Evolutionary conservation across 345 rosid species (phyloP).

Genomic region (Pseudoturritis turrita): DNA sequence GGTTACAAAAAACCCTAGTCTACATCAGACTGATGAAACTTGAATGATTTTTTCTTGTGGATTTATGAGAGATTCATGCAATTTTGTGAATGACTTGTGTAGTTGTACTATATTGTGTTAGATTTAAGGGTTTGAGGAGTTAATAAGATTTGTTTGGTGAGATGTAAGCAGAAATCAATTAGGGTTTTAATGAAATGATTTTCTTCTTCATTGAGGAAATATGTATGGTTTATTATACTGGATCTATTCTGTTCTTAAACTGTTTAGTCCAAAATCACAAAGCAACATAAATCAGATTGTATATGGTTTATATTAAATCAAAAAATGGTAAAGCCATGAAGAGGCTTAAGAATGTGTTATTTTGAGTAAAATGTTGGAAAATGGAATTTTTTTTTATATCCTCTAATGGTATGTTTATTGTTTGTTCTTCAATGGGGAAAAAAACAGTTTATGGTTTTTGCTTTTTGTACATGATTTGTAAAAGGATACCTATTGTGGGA

Average conservation of each 20-base stretch:
- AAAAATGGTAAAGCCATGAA: not conserved
- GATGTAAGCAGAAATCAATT: not conserved
- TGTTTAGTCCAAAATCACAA: not conserved
- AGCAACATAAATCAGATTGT: not conserved
- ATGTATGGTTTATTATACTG: not conserved
- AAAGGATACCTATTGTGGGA: conserved; percentile 62
- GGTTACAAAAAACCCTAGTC: not conserved
- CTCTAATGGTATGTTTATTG: not conserved
- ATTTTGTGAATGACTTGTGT: not conserved
- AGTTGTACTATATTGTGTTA: too few species aligned
- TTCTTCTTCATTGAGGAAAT: not conserved
- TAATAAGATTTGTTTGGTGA: not conserved
- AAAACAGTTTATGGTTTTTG: not conserved
- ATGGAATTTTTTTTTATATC: not conserved
- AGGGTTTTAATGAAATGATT: not conserved
- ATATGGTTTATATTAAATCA: not conserved
- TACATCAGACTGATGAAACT: not conserved
- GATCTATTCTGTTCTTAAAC: not conserved
- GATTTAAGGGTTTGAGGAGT: not conserved
- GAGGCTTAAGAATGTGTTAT: not conserved
- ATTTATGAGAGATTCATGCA: not conserved
- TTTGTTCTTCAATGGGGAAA: not conserved
- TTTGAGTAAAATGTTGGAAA: not conserved
- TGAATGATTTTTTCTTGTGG: not conserved
- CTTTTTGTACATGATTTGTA: not conserved